Conservation (phyloP, 2,329 filamentous ascomycete genomes). For the Ascosphaera pollenicola region DNA sequence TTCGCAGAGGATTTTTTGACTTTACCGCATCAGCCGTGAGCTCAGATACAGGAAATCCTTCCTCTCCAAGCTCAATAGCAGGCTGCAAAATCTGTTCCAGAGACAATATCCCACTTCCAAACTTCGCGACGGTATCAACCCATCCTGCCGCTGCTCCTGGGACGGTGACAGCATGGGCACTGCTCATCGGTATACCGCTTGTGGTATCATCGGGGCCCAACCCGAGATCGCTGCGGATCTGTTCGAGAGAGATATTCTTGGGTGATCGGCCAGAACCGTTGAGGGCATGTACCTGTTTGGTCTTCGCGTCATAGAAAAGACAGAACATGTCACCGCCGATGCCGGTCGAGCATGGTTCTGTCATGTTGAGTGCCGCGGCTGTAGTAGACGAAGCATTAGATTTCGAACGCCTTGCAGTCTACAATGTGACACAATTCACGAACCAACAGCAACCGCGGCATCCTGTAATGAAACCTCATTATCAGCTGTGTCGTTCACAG, state of each 20-base stretch:
- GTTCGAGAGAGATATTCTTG: conserved; percentile 43
- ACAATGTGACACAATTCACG: conserved; percentile 10
- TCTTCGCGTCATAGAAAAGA: conserved; percentile 69
- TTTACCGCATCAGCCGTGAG: conserved; percentile 47
- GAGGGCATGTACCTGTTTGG: conserved; percentile 59
- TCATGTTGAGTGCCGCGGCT: conserved; percentile 84
- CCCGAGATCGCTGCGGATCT: conserved; percentile 46
- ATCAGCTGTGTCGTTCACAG: conserved; percentile 2
- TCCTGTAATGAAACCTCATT: conserved; percentile 33
- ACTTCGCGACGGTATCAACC: conserved; percentile 70
- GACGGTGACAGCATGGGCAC: conserved; percentile 62
- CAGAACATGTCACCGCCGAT: conserved; percentile 98
- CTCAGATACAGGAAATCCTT: conserved; percentile 78
- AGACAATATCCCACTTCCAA: conserved; percentile 67
- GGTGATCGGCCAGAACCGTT: conserved; percentile 86
- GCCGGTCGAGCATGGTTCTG: conserved; percentile 78
- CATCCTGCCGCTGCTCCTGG: conserved; percentile 85
- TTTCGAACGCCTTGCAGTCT: conserved; percentile 2
- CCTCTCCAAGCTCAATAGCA: conserved; percentile 66
- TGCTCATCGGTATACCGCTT: conserved; percentile 49
- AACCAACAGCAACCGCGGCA: conserved; percentile 82
- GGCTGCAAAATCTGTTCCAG: conserved; percentile 60
- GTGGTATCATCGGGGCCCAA: conserved; percentile 32
- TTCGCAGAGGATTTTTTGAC: too few relatives aligned
- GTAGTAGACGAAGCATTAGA: background rate